Base-by-base conservation (phyloP, 768 basidiomycete species). In the Mycena indigotica region DNA sequence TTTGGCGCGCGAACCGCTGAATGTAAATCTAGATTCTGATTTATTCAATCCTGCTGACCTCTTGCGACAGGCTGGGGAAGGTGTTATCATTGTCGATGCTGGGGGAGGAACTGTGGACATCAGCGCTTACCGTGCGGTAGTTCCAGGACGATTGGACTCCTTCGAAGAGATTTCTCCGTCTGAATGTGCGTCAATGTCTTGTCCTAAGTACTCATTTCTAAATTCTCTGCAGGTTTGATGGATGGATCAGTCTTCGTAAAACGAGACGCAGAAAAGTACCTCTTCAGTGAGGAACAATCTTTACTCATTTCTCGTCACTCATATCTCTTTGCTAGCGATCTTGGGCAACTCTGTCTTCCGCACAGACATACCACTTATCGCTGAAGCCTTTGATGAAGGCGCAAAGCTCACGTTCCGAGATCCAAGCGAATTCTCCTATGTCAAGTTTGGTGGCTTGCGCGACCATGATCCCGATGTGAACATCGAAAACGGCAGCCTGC, bases 31-130 rank as follows among this genome's bases (percentile, higher is more conserved):
- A n/a, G 21, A 3, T 3, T 21, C 8, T 16, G 21, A 4, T 13
- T 53, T 30, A 21, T 69, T 46, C 62, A 35, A 62, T 60, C 26
- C 56, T 63, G 61, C 19, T 17, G 13, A 13, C 28, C 17, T 3
- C 35, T 35, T 35, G 32, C 32, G 32, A 35, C 32, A 64, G 73
- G 64, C 28, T 0, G 71, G 71, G 1, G 63, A 69, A 26, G 73
- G 74, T 1, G 67, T 82, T 5, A 72, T 81, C 19, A 65, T 84
- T 16, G 74, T 83, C 6, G 83, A 85, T 62, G 81, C 80, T 6
- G 83, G 83, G 10, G 79, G 80, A 23, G 85, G 84, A 23, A 87
- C 84, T 0, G 73, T 87, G 26, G 85, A 87, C 59, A 70, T 86
- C 52, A 85, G 83, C 50, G 75, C 80, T 12, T 87, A 86, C 52